Percentiles rank a stretch among this genome's conserved stretches.
phyloP scores from a whole-genome alignment of 805 yeast genomes.

The Geotrichum ghanense region DNA sequence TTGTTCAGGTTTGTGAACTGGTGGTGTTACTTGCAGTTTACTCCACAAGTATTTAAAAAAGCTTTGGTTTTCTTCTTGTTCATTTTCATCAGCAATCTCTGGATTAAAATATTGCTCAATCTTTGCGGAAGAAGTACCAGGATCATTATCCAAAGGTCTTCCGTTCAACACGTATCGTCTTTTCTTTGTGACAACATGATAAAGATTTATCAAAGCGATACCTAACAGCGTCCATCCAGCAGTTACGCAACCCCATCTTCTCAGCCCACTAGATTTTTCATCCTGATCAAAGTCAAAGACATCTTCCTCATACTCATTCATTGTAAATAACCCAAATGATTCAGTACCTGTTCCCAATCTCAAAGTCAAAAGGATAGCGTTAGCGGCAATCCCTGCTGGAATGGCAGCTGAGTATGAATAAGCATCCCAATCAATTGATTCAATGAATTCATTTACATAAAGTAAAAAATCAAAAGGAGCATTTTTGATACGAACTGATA shows the following conservation, averaged over 20 bases:
- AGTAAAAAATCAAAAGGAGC: constrained; percentile 20
- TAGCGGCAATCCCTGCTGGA: constrained; percentile 13
- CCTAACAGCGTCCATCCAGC: constrained; percentile 2
- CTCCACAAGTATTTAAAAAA: constrained; percentile 2
- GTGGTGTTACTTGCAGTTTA: not conserved
- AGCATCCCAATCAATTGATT: constrained; percentile 22
- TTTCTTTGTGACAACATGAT: constrained; percentile 4
- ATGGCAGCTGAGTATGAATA: constrained; percentile 13
- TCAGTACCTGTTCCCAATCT: constrained; percentile 5
- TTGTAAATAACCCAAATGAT: not conserved
- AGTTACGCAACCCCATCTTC: not conserved
- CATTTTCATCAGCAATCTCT: constrained; percentile 1
- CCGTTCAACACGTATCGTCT: constrained; percentile 16
- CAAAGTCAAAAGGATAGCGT: constrained; percentile 13
- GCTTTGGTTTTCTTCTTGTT: constrained; percentile 1
- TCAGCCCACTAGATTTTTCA: constrained; percentile 3
- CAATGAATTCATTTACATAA: constrained; percentile 17
- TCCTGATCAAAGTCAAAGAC: constrained; percentile 8
- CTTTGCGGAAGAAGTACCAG: constrained; percentile 19
- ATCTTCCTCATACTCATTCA: constrained; percentile 3
- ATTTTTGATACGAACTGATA: not conserved
- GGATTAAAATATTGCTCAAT: constrained; percentile 7
- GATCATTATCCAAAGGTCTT: constrained; percentile 11
- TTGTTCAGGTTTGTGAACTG: not conserved
- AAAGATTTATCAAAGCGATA: constrained; percentile 4